A percentile compares a stretch with the other conserved stretches of the same genome.
Conservation (phyloP, 2,329 filamentous ascomycete species). For the Penicillium oxalicum region DNA sequence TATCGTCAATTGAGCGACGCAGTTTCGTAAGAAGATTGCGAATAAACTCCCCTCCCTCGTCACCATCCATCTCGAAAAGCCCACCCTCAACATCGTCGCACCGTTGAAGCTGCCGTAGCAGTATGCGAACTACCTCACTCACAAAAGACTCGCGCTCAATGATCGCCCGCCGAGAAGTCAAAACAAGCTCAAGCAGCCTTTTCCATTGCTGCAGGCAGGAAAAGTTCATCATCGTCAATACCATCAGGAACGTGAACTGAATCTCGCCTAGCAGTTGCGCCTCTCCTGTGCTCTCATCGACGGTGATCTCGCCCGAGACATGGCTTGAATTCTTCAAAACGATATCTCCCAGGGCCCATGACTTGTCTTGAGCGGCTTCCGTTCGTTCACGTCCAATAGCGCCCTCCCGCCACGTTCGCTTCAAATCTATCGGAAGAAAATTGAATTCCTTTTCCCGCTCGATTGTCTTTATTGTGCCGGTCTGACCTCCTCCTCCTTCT, state of each 20-base stretch:
- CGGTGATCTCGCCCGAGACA: slow-evolving; percentile 26
- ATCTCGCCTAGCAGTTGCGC: slow-evolving; percentile 51
- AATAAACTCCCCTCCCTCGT: slow-evolving; percentile 50
- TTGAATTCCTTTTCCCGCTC: slow-evolving; percentile 44
- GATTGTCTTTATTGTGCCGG: slow-evolving; percentile 18
- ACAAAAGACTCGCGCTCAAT: slow-evolving; percentile 46
- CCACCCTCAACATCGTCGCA: slow-evolving; percentile 56
- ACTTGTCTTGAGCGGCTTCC: slow-evolving; percentile 56
- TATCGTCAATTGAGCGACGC: slow-evolving; percentile 46
- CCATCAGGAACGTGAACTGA: slow-evolving; percentile 58
- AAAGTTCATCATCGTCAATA: slow-evolving; percentile 59
- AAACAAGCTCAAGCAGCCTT: slow-evolving; percentile 49
- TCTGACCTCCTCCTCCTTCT: too few relatives aligned
- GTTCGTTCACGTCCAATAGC: slow-evolving; percentile 58
- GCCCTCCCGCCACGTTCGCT: slow-evolving; percentile 56
- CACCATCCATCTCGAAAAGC: slow-evolving; percentile 52
- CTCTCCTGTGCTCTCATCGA: slow-evolving; percentile 25
- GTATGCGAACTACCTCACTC: slow-evolving; percentile 43
- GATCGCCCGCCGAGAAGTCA: slow-evolving; percentile 53
- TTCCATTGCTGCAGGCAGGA: slow-evolving; percentile 63
- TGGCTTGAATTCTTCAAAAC: slow-evolving; percentile 32
- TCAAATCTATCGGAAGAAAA: slow-evolving; percentile 55
- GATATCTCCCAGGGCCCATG: slow-evolving; percentile 55
- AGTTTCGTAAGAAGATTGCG: slow-evolving; percentile 50
- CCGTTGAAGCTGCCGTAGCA: slow-evolving; percentile 51